Evolutionary conservation across 208 protist species (phyloP).

Genomic region (Leishmania arabica): DNA sequence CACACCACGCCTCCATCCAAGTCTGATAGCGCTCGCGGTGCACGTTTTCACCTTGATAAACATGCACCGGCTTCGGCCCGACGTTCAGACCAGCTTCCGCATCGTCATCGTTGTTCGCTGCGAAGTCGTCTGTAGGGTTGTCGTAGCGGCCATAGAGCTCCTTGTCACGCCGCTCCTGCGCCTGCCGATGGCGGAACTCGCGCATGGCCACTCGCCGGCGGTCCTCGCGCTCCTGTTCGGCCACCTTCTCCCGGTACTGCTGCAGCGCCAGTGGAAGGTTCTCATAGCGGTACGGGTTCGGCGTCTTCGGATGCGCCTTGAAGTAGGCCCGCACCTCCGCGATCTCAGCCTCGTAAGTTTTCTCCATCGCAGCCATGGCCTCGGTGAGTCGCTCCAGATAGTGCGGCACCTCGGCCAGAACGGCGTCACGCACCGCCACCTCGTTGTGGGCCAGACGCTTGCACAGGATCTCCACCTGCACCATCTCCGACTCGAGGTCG

Average conservation of each 20-base stretch:
- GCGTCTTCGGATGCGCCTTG: conserved; percentile 38
- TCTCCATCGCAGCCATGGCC: conserved; percentile 53
- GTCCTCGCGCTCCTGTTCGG: conserved; percentile 34
- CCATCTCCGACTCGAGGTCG: conserved; percentile 58
- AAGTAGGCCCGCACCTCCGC: conserved; percentile 45
- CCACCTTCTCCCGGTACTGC: conserved; percentile 40
- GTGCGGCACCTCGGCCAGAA: conserved; percentile 65
- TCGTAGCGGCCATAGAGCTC: conserved; percentile 44
- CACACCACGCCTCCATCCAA: conserved; percentile 73
- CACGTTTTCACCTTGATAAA: conserved; percentile 33
- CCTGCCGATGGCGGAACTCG: conserved; percentile 33
- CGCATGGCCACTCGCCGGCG: conserved; percentile 39
- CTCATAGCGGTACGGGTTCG: conserved; percentile 62
- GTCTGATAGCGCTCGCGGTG: conserved; percentile 52
- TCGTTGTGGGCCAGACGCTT: conserved; percentile 86
- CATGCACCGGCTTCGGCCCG: conserved; percentile 29
- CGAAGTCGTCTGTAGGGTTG: conserved; percentile 9
- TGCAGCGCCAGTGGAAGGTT: conserved; percentile 52
- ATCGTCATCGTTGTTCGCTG: conserved; percentile 31
- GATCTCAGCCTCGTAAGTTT: conserved; percentile 41
- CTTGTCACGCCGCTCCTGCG: conserved; percentile 39
- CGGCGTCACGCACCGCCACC: conserved; percentile 73
- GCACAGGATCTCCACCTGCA: conserved; percentile 78
- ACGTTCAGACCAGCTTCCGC: conserved; percentile 26
- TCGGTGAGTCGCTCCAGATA: conserved; percentile 60